phyloP scores from a whole-genome alignment of 2,329 filamentous ascomycete species.

The Sclerotinia glacialis region DNA sequence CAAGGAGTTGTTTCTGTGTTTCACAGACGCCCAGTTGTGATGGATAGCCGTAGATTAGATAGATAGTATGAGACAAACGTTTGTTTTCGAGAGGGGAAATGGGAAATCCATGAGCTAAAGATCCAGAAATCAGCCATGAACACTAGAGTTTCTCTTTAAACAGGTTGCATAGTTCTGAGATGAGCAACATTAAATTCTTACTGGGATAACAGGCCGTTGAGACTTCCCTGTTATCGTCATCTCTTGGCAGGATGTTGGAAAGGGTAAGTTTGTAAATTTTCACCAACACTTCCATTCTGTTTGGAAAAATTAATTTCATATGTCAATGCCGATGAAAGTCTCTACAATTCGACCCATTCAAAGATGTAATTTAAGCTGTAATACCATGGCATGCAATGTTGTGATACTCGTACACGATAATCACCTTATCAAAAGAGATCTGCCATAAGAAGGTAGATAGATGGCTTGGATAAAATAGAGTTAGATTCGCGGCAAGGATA shows the following conservation, averaged over 20 bases:
- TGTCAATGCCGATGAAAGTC: background rate
- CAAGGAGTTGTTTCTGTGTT: slow-evolving; percentile 10
- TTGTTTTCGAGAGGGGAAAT: background rate
- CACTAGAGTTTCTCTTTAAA: background rate
- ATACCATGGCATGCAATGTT: background rate
- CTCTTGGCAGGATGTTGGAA: background rate
- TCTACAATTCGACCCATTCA: background rate
- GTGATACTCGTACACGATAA: background rate
- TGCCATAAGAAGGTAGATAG: too few relatives aligned
- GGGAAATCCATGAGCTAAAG: background rate
- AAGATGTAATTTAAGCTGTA: slow-evolving; percentile 1
- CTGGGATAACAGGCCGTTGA: background rate
- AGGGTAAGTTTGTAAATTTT: background rate
- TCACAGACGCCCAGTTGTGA: background rate
- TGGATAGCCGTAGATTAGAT: background rate
- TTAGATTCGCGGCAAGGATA: background rate
- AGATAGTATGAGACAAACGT: background rate
- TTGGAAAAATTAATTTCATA: background rate
- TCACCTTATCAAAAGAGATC: background rate
- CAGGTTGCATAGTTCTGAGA: background rate
- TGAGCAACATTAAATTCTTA: background rate
- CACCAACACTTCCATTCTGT: background rate
- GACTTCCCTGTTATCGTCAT: background rate
- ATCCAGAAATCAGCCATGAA: background rate
- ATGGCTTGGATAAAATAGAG: background rate